Percentiles rank a stretch among this genome's conserved stretches.
phyloP scores from a whole-genome alignment of 257 asterid genomes.

The Dorcoceras hygrometricum region DNA sequence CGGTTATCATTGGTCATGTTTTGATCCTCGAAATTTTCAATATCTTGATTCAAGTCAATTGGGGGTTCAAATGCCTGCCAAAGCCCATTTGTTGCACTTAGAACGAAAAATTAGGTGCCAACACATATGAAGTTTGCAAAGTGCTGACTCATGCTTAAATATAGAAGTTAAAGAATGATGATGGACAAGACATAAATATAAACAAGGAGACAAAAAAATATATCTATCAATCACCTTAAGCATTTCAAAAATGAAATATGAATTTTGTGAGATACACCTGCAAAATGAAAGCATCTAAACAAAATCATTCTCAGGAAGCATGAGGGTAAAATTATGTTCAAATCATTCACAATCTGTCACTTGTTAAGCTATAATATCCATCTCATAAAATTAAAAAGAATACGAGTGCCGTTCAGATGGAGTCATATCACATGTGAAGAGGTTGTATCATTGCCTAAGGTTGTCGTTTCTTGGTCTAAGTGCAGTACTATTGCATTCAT shows the following conservation, averaged over 20 bases:
- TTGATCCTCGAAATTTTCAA: slow-evolving; percentile 43
- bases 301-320: slow-evolving; percentile 23
- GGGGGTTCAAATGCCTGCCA: slow-evolving; percentile 97
- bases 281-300: slow-evolving; percentile 25
- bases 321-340: slow-evolving; percentile 6
- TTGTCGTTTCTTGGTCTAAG: neutral
- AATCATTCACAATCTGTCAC: neutral
- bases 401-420: too few relatives aligned
- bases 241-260: slow-evolving; percentile 93
- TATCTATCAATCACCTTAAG: slow-evolving; percentile 63
- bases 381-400: too few relatives aligned
- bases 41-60: slow-evolving; percentile 68
- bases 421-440: slow-evolving; percentile 8
- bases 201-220: slow-evolving; percentile 13
- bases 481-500: neutral
- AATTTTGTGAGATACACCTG: slow-evolving; percentile 91
- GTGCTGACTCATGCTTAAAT: slow-evolving; percentile 1
- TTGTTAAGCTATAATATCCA: neutral
- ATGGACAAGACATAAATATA: slow-evolving; percentile 12
- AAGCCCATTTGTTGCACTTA: slow-evolving; percentile 24
- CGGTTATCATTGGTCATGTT: slow-evolving; percentile 31
- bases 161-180: slow-evolving; percentile 13
- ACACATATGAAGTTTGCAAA: slow-evolving; percentile 19
- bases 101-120: slow-evolving; percentile 14
- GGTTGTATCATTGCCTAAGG: neutral